Base-by-base conservation (phyloP, 148 eudicot species). In the Dianthus caryophyllus region DNA sequence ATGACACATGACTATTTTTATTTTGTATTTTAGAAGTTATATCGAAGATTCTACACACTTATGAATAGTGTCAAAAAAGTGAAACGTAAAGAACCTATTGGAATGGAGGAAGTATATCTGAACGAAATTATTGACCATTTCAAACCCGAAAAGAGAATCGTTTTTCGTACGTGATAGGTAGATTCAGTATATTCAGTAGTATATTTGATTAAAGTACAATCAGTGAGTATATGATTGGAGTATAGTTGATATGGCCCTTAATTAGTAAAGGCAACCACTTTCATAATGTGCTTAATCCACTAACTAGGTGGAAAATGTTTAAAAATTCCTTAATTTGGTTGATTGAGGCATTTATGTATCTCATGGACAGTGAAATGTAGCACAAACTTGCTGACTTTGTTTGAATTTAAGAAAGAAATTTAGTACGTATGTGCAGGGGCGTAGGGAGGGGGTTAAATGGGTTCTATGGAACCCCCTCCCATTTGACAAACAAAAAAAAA, bases 191-290 rank as follows among this genome's bases (percentile, higher is more conserved):
- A 31, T 39, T 69, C 58, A 48, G n/a, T 36, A 48, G 55, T 41
- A 47, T 59, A 27, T 53, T 67, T 67, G 49, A 67, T 55, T 39
- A 39, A 54, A 12, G 49, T 54, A 25, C 49, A 54, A 54, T 54
- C 38, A 67, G 33, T 55, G 20, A 67, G 62, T 67, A 25, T 25
- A 67, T 33, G 50, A 26, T 67, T 26, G 55, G 22, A n/a, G n/a
- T n/a, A n/a, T 66, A 20, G 59, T 22, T 66, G 58, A 51, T 31
- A 52, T 66, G n/a, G 1, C n/a, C 29, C 70, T 51, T 51, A 27
- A 66, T 20, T 18, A 33, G 21, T 33, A 53, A 25, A 38, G 66
- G 25, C 30, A 54, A 17, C 71, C 51, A 54, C 71, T 67, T 56
- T 17, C 26, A 36, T 54, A n/a, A 55, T 54, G 25, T 31, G 30